Evolutionary conservation across 2,329 filamentous ascomycete genomes (phyloP).

Genomic region (Cryphonectria parasitica): DNA sequence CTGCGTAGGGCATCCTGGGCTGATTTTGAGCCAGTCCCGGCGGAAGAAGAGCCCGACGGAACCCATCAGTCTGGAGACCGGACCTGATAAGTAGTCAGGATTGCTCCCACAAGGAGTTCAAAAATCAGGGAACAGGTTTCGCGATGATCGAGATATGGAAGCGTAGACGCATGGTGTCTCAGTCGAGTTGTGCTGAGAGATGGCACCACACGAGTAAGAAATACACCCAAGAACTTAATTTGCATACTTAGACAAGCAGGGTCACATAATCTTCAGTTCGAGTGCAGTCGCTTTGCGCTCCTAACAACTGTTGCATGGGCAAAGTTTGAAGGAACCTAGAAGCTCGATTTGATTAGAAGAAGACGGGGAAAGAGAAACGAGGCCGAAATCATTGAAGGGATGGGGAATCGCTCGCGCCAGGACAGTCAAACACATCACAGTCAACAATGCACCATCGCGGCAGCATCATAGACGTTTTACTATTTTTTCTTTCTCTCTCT

Average conservation of each 20-base stretch:
- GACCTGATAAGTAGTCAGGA: neutral
- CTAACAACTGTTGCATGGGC: neutral
- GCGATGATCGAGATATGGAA: neutral
- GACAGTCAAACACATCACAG: neutral
- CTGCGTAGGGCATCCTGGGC: conserved; percentile 25
- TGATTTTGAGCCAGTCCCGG: conserved; percentile 14
- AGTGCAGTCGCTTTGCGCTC: neutral
- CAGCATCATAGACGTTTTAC: neutral
- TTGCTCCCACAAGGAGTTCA: neutral
- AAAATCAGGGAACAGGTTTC: neutral
- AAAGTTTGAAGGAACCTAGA: neutral
- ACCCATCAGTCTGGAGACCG: neutral
- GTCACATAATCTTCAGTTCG: neutral
- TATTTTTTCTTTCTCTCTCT: neutral
- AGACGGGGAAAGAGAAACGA: too few species aligned
- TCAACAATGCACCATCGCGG: neutral
- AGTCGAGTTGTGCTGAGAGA: neutral
- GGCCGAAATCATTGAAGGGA: neutral
- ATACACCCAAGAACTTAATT: neutral
- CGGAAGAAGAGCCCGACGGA: neutral
- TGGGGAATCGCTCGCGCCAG: too few species aligned
- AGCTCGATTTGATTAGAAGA: neutral
- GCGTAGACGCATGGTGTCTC: neutral
- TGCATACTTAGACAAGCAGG: neutral
- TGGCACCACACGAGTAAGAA: neutral